Percentiles rank a stretch among this genome's conserved stretches.
Conservation (phyloP, 768 basidiomycete species). For the Vararia minispora region DNA sequence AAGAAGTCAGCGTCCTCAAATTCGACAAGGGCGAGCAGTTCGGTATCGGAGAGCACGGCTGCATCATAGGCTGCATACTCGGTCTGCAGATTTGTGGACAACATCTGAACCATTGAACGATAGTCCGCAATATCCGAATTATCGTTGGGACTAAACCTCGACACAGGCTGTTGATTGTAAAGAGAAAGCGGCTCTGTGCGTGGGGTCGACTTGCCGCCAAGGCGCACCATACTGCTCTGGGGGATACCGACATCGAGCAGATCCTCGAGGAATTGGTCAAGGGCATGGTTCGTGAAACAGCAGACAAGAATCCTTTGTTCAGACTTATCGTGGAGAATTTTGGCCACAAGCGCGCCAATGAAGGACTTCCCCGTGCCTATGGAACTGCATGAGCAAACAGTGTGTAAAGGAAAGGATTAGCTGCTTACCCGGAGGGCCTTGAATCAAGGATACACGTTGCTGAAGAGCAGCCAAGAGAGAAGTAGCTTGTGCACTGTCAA, state of each 20-base stretch:
- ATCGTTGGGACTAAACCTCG: constrained; percentile 21
- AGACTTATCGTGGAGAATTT: constrained; percentile 40
- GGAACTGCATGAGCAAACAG: background rate
- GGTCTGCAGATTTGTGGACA: no score
- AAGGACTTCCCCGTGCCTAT: constrained; percentile 68
- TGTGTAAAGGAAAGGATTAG: background rate
- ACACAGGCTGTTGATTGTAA: constrained; percentile 23
- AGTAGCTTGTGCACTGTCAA: constrained; percentile 39
- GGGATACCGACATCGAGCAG: constrained; percentile 52
- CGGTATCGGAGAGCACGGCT: constrained; percentile 14
- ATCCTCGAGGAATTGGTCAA: constrained; percentile 59
- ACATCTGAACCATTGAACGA: no score
- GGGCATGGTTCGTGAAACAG: constrained; percentile 66
- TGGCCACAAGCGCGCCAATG: constrained; percentile 57
- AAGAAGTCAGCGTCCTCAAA: constrained; percentile 37
- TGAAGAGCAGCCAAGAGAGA: constrained; percentile 41
- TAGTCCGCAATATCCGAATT: no score
- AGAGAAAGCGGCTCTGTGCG: constrained; percentile 36
- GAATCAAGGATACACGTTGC: constrained; percentile 48
- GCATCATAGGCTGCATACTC: no score
- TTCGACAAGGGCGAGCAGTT: constrained; percentile 37
- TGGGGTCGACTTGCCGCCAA: constrained; percentile 43
- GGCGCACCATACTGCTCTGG: constrained; percentile 34
- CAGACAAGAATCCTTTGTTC: constrained; percentile 48
- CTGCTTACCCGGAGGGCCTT: constrained; percentile 57